A percentile compares a stretch with the other conserved stretches of the same genome.
Evolutionary conservation across 2,329 filamentous ascomycete species (phyloP).

Genomic region (Didymosphaeria variabile): DNA sequence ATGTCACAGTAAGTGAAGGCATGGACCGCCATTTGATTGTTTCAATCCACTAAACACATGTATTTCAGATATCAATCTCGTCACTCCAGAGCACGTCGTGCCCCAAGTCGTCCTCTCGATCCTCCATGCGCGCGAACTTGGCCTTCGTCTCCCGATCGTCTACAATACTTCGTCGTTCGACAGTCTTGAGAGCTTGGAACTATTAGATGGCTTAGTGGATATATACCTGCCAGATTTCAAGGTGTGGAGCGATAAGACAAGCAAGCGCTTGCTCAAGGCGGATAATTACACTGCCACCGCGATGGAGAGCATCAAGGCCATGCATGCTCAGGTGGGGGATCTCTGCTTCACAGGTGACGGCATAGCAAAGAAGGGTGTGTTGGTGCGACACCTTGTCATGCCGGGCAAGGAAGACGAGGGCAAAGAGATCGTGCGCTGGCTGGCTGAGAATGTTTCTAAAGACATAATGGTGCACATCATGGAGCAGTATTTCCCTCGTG

Average conservation of each 20-base stretch:
- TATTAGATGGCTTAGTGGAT: slow-evolving; percentile 82
- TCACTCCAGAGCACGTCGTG: slow-evolving; percentile 87
- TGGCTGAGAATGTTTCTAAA: slow-evolving; percentile 75
- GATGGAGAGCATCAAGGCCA: slow-evolving; percentile 78
- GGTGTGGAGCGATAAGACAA: slow-evolving; percentile 74
- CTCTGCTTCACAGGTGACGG: slow-evolving; percentile 83
- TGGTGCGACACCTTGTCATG: slow-evolving; percentile 86
- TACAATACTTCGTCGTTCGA: slow-evolving; percentile 90
- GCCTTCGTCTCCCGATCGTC: slow-evolving; percentile 76
- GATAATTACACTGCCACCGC: slow-evolving; percentile 78
- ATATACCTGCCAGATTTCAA: slow-evolving; percentile 93
- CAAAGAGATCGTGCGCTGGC: slow-evolving; percentile 76
- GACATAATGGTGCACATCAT: slow-evolving; percentile 87
- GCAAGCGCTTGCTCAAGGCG: slow-evolving; percentile 77
- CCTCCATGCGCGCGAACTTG: slow-evolving; percentile 74
- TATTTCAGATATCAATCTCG: slow-evolving; percentile 75
- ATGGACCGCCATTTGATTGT: background rate
- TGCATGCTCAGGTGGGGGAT: slow-evolving; percentile 84
- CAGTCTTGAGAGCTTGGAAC: slow-evolving; percentile 72
- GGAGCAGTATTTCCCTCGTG: slow-evolving; percentile 86
- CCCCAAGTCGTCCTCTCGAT: slow-evolving; percentile 83
- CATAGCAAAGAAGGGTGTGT: slow-evolving; percentile 78
- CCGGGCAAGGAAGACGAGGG: slow-evolving; percentile 80
- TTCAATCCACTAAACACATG: background rate
- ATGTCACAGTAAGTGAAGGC: slow-evolving; percentile 67